Percentiles rank a stretch among this genome's conserved stretches.
Evolutionary conservation across 2,329 filamentous ascomycete species (phyloP).

Genomic region (Monilinia fructigena): DNA sequence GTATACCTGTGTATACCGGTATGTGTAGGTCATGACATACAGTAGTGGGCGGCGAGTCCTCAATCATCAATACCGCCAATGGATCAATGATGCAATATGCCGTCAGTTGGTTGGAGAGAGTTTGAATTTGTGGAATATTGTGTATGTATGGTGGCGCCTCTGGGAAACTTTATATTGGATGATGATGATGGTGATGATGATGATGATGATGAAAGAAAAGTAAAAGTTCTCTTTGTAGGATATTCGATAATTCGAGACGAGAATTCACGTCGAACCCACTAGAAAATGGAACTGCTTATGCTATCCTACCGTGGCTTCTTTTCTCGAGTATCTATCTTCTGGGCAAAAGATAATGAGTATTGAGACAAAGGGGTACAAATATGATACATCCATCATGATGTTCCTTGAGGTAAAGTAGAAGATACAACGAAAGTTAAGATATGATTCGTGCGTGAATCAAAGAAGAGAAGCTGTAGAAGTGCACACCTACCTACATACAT

Average conservation of each 20-base stretch:
- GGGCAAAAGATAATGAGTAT: neutral
- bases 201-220: neutral
- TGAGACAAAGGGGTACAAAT: neutral
- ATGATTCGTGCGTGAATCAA: constrained; percentile 7
- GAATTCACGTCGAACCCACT: neutral
- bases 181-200: neutral
- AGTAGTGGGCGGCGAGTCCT: constrained; percentile 17
- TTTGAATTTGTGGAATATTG: neutral
- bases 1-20: neutral
- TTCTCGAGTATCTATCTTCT: neutral
- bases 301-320: constrained; percentile 9
- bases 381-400: neutral
- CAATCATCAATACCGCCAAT: constrained; percentile 10
- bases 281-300: neutral
- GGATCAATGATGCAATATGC: constrained; percentile 3
- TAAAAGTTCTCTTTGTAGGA: neutral
- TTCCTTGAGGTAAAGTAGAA: neutral
- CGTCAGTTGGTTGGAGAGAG: constrained; percentile 4
- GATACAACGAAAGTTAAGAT: neutral
- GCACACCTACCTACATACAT: neutral
- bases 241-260: neutral
- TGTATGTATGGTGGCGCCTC: constrained; percentile 3
- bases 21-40: neutral
- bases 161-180: constrained; percentile 8
- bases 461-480: neutral